Conservation (phyloP, 2,329 filamentous ascomycete species). For the Trichophyton schoenleinii region DNA sequence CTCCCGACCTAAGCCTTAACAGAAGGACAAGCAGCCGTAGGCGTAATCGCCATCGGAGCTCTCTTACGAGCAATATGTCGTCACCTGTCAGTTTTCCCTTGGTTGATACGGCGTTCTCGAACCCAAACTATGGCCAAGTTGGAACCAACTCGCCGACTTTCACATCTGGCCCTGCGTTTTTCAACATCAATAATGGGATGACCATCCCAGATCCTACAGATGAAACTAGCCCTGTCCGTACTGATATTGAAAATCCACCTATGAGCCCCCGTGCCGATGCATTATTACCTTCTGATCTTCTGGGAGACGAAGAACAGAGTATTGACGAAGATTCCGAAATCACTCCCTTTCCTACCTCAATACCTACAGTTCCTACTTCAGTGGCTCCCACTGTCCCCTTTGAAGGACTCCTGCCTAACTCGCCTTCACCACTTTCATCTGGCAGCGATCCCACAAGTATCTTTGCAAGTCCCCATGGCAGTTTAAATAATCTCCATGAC, state of each 20-base stretch:
- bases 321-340: conserved; percentile 1
- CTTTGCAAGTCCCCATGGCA: conserved; percentile 37
- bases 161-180: conserved; percentile 40
- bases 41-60: conserved; percentile 33
- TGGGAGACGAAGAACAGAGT: conserved; percentile 41
- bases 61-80: conserved; percentile 36
- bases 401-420: conserved; percentile 26
- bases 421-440: conserved; percentile 35
- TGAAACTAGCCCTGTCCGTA: conserved; percentile 29
- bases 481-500: conserved; percentile 26
- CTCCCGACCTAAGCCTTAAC: conserved; percentile 31
- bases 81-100: conserved; percentile 33
- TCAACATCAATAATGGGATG: conserved; percentile 53
- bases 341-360: conserved; percentile 8
- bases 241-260: conserved; percentile 45
- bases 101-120: conserved; percentile 29
- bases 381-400: conserved; percentile 17
- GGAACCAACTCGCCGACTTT: conserved; percentile 43
- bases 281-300: conserved; percentile 48
- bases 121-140: conserved; percentile 36
- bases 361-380: background rate
- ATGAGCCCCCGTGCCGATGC: conserved; percentile 54
- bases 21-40: conserved; percentile 31
- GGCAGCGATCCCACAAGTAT: conserved; percentile 32
- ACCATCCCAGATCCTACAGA: conserved; percentile 36